phyloP scores from a whole-genome alignment of 1,139 yeast genomes.

The Kodamaea suecica region DNA sequence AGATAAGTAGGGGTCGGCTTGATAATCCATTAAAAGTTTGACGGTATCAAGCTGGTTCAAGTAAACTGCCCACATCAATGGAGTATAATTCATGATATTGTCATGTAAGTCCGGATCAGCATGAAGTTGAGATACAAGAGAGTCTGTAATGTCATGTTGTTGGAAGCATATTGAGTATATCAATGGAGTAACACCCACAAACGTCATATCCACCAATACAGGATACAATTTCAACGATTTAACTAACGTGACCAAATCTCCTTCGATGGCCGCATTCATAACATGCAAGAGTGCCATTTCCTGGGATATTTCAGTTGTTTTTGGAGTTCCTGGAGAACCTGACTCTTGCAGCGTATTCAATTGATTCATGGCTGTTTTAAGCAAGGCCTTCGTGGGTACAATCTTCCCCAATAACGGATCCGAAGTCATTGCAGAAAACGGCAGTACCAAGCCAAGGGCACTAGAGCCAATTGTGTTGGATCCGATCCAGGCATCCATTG shows the following conservation, averaged over 20 bases:
- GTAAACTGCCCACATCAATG: constrained; percentile 51
- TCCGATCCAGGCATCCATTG: constrained; percentile 2
- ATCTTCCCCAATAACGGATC: constrained; percentile 44
- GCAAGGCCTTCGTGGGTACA: constrained; percentile 39
- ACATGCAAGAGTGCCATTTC: constrained; percentile 15
- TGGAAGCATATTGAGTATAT: constrained; percentile 53
- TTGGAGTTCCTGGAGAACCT: neutral
- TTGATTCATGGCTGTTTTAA: neutral
- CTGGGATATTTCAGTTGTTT: constrained; percentile 14
- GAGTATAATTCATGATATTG: constrained; percentile 34
- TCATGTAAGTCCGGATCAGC: constrained; percentile 43
- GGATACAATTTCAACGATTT: constrained; percentile 30
- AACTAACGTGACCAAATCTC: constrained; percentile 46
- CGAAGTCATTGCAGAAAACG: constrained; percentile 19
- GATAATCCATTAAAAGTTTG: constrained; percentile 34
- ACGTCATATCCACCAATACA: constrained; percentile 11
- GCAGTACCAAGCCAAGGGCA: constrained; percentile 9
- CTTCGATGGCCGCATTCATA: constrained; percentile 44
- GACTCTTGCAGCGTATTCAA: neutral
- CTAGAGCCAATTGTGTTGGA: constrained; percentile 13
- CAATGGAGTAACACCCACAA: constrained; percentile 46
- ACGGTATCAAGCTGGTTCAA: constrained; percentile 36
- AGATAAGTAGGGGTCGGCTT: constrained; percentile 40
- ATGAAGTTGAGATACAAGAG: constrained; percentile 30
- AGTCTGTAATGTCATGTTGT: constrained; percentile 42